Base-by-base conservation (phyloP, 2,329 filamentous ascomycete genomes). In the Pseudogymnoascus sp. region DNA sequence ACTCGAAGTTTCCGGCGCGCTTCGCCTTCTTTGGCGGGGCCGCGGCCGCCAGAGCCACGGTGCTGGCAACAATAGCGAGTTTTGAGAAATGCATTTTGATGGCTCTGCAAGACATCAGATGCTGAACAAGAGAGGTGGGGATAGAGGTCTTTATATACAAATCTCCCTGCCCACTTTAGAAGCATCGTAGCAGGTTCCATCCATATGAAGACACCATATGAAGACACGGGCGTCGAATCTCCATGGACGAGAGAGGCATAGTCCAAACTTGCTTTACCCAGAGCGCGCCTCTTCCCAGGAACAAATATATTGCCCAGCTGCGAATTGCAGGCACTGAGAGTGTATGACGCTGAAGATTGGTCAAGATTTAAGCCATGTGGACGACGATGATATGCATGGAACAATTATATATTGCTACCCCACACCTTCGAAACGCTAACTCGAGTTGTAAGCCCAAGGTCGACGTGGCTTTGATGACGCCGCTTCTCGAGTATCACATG, bases 1-100 rank as follows among this genome's bases (percentile, higher is more conserved):
- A 77, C 65, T 73, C 66, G 64, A 76, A 75, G 64, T 72, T 73
- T 68, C 69, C 70, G 14, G 72, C 73, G 23, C 75, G 72, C 69
- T 76, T 76, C 65, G 66, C 66, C 63, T 71, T 73, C 59, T 69
- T 68, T 10, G 69, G 67, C 1, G 73, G 71, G 16, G 67, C 65
- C 54, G 69, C 69, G 23, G 66, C 62, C 4, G 71, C 67, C 21
- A 69, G 63, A 7, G 66, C 64, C 14, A 64, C 66, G 18, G 68
- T 67, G 62, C 67, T 66, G n/a, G 67, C 68, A 45, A 62, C 31
- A 5, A 68, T 29, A 51, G 68, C 42, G 8, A 69, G 21, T 51
- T 64, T 65, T 3, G 62, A 60, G 51, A 69, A 65, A 64, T 65
- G 64, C 67, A 69, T 69, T 8, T 61, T 61, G n/a, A 31, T 57